phyloP scores from a whole-genome alignment of 495 filamentous ascomycete species.

The Penicillium roqueforti region DNA sequence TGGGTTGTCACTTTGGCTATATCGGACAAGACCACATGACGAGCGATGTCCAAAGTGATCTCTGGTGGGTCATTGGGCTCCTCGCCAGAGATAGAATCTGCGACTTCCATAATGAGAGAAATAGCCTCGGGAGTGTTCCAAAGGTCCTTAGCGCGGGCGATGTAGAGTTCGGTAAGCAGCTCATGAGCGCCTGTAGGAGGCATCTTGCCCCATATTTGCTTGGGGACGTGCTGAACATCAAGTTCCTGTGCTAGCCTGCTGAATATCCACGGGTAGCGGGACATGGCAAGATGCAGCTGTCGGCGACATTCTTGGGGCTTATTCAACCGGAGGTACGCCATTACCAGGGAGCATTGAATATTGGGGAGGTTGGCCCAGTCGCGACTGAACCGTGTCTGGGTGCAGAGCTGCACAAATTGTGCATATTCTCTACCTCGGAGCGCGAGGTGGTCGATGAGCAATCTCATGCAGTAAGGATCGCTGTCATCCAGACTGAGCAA shows the following conservation, averaged over 20 bases:
- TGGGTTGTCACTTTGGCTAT: constrained; percentile 49
- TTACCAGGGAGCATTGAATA: constrained; percentile 63
- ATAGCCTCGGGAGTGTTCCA: constrained; percentile 81
- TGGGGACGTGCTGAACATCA: constrained; percentile 65
- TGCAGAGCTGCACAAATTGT: constrained; percentile 68
- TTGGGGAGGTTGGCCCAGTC: constrained; percentile 54
- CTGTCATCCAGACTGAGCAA: constrained; percentile 69
- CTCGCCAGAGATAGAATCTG: constrained; percentile 47
- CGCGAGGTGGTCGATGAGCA: constrained; percentile 77
- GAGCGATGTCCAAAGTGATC: constrained; percentile 63
- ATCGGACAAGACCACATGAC: constrained; percentile 76
- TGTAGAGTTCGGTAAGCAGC: constrained; percentile 74
- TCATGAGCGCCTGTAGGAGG: constrained; percentile 65
- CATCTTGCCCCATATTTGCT: constrained; percentile 73
- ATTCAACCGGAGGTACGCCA: constrained; percentile 68
- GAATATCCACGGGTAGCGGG: constrained; percentile 76
- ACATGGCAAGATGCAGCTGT: constrained; percentile 61
- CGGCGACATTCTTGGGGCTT: constrained; percentile 60
- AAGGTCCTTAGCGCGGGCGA: constrained; percentile 73
- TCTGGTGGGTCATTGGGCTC: constrained; percentile 39
- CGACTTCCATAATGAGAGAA: constrained; percentile 67
- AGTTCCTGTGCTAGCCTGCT: constrained; percentile 71
- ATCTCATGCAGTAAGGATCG: constrained; percentile 78
- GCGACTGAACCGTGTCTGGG: constrained; percentile 51
- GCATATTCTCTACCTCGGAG: constrained; percentile 73